Base-by-base conservation (phyloP, 345 rosid species). In the Gossypium longicalyx region DNA sequence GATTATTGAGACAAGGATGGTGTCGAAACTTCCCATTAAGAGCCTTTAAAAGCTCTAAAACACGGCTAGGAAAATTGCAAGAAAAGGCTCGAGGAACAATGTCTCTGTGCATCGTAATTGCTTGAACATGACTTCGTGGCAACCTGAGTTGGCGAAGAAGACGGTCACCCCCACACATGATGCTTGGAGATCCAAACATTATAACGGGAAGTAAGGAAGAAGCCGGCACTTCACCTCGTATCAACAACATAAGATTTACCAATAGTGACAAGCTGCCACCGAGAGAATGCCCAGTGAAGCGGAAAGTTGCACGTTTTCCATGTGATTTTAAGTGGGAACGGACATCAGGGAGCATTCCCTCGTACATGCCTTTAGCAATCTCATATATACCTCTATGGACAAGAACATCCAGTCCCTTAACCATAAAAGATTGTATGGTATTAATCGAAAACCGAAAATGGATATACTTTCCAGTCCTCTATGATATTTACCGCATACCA, bases 311-410 rank as follows among this genome's bases (percentile, higher is more conserved):
- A 53, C 64, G 83, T 56, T 82, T 79, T 77, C 97, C 97, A 64
- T 76, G 81, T 4, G 90, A 83, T 48, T 84, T 83, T 60, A 95
- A 82, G 75, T 95, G 98, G 20, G 87, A 84, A 1, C 52, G 87
- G 45, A 91, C 89, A 85, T 95, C 97, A 1, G 98, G 97, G 86
- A 95, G 78, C 90, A 91, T 90, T 76, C 93, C 97, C 43, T 87
- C 87, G 69, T 93, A 93, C n/a, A 90, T 90, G n/a, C 98, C 99
- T 84, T 93, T 95, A 23, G 99, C 98, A 66, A 97, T 98, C 89
- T 93, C 98, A 57, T 95, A 95, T 73, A 95, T 95, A 16, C 99
- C 99, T 85, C 98, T 88, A 69, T 95, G 99, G 74, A 91, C 97
- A 76, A 72, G 87, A 52, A 89, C 89, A 82, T 90, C 94, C 74